phyloP scores from a whole-genome alignment of 805 yeast species.

The Alloascoidea africana region DNA sequence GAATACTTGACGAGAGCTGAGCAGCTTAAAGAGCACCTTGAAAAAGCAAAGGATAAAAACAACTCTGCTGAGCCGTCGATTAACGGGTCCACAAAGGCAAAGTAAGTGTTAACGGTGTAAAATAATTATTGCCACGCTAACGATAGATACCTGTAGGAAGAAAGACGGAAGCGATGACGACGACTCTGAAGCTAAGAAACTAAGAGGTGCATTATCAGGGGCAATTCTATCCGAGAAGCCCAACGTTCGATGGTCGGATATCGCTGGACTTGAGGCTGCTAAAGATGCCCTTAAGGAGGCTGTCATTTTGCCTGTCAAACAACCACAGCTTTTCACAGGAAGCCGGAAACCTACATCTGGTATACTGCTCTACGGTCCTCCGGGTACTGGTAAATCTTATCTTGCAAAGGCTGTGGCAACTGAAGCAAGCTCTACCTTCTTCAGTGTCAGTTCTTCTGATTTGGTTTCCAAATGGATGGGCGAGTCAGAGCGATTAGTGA shows the following conservation, averaged over 20 bases:
- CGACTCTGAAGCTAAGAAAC: slow-evolving; percentile 73
- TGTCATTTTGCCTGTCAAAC: slow-evolving; percentile 88
- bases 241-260: slow-evolving; percentile 85
- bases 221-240: slow-evolving; percentile 89
- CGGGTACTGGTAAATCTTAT: slow-evolving; percentile 97
- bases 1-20: slow-evolving; percentile 91
- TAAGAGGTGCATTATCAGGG: slow-evolving; percentile 82
- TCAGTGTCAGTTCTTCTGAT: slow-evolving; percentile 92
- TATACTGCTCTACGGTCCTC: slow-evolving; percentile 78
- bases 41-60: slow-evolving; percentile 34
- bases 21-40: slow-evolving; percentile 79
- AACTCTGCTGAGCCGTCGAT: no score
- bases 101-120: no score
- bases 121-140: no score
- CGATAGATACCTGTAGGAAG: no score
- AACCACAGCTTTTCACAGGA: slow-evolving; percentile 91
- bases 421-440: slow-evolving; percentile 93
- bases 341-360: slow-evolving; percentile 90
- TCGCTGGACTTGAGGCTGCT: slow-evolving; percentile 91
- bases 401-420: slow-evolving; percentile 98
- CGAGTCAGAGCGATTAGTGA: slow-evolving; percentile 90
- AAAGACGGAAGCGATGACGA: slow-evolving; percentile 41
- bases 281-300: slow-evolving; percentile 96
- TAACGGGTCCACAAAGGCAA: no score
- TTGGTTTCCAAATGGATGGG: slow-evolving; percentile 99